These are phyloP conservation scores for Fallopia convolvulus DNA, from an alignment of 148 eudicot species.

Conservation along the genomic window DNA sequence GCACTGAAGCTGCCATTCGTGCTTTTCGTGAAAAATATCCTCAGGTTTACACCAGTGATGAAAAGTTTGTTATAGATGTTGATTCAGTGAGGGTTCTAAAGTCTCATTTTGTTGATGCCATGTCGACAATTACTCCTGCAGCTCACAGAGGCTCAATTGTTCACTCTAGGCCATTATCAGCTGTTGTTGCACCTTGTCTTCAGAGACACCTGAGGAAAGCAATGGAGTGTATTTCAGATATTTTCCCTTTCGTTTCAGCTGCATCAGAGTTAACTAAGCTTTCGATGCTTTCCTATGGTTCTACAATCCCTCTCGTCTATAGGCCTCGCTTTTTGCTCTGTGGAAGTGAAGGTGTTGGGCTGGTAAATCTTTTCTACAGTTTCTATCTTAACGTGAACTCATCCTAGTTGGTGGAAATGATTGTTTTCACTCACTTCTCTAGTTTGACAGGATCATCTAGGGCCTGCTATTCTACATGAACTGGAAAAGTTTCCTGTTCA, in stretches of 20 bases:
- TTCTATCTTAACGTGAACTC: not conserved
- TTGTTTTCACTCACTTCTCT: slow-evolving; percentile 35
- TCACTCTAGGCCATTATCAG: slow-evolving; percentile 92
- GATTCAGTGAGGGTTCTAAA: slow-evolving; percentile 85
- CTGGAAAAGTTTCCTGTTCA: slow-evolving; percentile 99
- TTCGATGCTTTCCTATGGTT: slow-evolving; percentile 81
- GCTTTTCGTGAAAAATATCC: slow-evolving; percentile 98
- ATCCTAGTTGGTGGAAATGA: slow-evolving; percentile 13
- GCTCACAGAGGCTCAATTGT: slow-evolving; percentile 99
- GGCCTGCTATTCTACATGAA: slow-evolving; percentile 95
- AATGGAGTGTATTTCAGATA: slow-evolving; percentile 67
- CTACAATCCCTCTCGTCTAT: slow-evolving; percentile 80
- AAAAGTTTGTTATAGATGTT: slow-evolving; percentile 90
- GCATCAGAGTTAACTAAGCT: slow-evolving; percentile 66
- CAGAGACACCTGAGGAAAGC: slow-evolving; percentile 62
- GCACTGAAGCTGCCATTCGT: slow-evolving; percentile 99
- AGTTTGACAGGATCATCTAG: slow-evolving; percentile 87
- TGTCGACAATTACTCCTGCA: slow-evolving; percentile 96
- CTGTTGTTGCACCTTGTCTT: slow-evolving; percentile 83
- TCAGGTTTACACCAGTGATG: slow-evolving; percentile 98
- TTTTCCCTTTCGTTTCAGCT: slow-evolving; percentile 67
- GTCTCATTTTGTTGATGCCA: slow-evolving; percentile 84
- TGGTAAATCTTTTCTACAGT: slow-evolving; percentile 49
- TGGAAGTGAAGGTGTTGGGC: slow-evolving; percentile 79
- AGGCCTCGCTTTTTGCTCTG: slow-evolving; percentile 79